Conservation (phyloP, 441 rosid species). For the Gossypium davidsonii region DNA sequence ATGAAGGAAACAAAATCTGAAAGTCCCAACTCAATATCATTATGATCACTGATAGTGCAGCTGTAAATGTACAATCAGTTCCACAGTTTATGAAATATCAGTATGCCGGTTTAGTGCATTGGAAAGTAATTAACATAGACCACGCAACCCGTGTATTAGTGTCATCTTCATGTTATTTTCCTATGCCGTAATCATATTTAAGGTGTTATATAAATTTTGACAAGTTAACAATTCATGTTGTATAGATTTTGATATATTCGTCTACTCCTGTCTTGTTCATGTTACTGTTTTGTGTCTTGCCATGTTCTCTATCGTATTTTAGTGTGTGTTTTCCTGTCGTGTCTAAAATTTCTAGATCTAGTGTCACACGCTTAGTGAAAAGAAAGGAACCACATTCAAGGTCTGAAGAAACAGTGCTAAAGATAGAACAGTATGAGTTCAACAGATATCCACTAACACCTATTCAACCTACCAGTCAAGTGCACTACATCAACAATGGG, state of each 20-base stretch:
- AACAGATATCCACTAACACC: slow-evolving; percentile 3
- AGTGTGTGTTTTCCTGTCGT: not conserved
- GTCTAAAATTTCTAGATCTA: not conserved
- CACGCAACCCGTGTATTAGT: no score
- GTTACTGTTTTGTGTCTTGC: not conserved
- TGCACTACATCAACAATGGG: slow-evolving; percentile 1
- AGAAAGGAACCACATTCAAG: not conserved
- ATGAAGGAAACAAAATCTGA: not conserved
- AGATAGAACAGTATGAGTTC: slow-evolving; percentile 5
- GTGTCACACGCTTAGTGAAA: not conserved
- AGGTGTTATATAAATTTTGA: no score
- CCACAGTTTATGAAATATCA: not conserved
- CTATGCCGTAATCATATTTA: no score
- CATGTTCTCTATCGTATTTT: not conserved
- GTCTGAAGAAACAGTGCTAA: not conserved
- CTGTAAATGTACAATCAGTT: not conserved
- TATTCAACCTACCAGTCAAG: slow-evolving; percentile 3
- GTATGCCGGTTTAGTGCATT: not conserved
- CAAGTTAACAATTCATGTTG: no score
- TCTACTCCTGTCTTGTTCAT: not conserved
- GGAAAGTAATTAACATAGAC: not conserved
- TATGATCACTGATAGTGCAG: not conserved
- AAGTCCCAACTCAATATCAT: not conserved
- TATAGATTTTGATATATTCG: not conserved
- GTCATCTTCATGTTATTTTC: no score